phyloP scores from a whole-genome alignment of 2,329 filamentous ascomycete genomes.

The Hymenoscyphus salicellus region DNA sequence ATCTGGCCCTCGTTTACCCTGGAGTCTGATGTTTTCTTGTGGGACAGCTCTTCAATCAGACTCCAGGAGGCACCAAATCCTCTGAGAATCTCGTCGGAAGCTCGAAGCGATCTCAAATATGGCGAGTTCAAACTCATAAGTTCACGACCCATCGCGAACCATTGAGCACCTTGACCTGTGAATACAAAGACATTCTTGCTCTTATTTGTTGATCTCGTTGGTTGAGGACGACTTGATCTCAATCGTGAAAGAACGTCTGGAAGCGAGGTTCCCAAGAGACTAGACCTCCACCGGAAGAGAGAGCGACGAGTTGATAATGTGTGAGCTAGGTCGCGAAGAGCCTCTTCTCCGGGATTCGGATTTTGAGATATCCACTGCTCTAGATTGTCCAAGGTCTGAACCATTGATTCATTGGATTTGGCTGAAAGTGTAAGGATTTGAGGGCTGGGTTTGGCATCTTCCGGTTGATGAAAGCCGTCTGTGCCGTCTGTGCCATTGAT shows the following conservation, averaged over 20 bases:
- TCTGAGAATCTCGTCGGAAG: constrained; percentile 1
- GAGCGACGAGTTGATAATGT: constrained; percentile 19
- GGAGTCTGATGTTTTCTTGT: constrained; percentile 36
- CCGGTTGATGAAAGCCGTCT: background rate
- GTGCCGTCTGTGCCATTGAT: background rate
- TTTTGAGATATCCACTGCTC: background rate
- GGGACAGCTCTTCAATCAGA: constrained; percentile 9
- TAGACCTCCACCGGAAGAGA: constrained; percentile 15
- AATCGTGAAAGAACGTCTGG: background rate
- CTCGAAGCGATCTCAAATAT: background rate
- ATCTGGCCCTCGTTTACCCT: constrained; percentile 40
- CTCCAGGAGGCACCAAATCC: constrained; percentile 6
- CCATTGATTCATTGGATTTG: constrained; percentile 4
- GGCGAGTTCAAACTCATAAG: background rate
- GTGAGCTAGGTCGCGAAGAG: constrained; percentile 14
- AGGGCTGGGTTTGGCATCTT: background rate
- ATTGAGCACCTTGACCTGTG: constrained; percentile 24
- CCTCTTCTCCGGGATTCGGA: background rate
- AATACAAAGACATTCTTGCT: constrained; percentile 13
- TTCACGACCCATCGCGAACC: constrained; percentile 18
- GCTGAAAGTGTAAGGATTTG: constrained; percentile 5
- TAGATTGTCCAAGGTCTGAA: background rate
- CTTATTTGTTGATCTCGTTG: background rate
- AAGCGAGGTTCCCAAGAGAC: constrained; percentile 1
- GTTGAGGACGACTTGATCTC: background rate